phyloP scores from a whole-genome alignment of 257 asterid species.

The Solanum habrochaites region DNA sequence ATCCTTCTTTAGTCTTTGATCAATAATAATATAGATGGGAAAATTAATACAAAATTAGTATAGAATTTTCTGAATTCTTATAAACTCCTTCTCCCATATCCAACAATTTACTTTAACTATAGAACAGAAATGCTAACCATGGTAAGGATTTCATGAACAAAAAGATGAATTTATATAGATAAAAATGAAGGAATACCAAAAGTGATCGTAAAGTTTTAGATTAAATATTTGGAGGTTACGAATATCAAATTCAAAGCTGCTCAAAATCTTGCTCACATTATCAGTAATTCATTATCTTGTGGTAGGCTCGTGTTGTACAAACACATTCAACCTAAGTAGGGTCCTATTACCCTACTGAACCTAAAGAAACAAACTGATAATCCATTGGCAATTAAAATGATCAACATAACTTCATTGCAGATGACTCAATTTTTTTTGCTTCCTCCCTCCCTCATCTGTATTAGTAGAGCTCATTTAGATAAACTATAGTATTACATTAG shows the following conservation, averaged over 20 bases:
- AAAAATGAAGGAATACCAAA: background rate
- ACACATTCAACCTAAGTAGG: background rate
- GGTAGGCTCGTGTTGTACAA: background rate
- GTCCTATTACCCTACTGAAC: background rate
- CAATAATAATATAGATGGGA: background rate
- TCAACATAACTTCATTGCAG: background rate
- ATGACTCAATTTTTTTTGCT: background rate
- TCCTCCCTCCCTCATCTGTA: background rate
- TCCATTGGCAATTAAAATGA: background rate
- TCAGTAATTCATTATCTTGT: background rate
- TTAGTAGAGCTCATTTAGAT: background rate
- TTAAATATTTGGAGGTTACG: background rate
- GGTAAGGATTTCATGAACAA: background rate
- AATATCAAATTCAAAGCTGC: background rate
- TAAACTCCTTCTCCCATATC: background rate
- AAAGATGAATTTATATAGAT: too few relatives aligned
- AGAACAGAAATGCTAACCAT: background rate
- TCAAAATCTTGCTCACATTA: background rate
- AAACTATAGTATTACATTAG: background rate
- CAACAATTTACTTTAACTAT: background rate
- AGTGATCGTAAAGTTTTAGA: background rate
- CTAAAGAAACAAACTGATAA: background rate
- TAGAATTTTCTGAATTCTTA: background rate
- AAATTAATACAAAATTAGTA: too few relatives aligned
- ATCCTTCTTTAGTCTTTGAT: background rate